Base-by-base conservation (phyloP, 1,139 yeast species). In the Geotrichum histeridarum region DNA sequence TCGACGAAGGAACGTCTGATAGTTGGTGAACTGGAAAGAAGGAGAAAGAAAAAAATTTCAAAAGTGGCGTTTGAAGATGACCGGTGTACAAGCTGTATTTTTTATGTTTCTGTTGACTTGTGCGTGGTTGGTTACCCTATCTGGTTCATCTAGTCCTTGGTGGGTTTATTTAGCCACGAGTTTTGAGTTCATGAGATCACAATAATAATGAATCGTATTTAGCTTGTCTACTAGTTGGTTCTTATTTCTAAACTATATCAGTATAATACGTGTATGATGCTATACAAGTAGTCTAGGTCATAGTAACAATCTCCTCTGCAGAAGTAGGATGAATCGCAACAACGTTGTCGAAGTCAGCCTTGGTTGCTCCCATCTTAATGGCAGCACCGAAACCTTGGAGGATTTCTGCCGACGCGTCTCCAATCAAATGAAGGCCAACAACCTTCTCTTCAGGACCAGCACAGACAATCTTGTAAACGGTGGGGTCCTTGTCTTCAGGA, bases 351-450 rank as follows among this genome's bases (percentile, higher is more conserved):
- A 93, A 91, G 70, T 93, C 97, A 51, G 81, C 81, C 77, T 93
- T 93, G 48, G 99, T 93, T 46, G 99, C 99, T 41, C 99, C 99
- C 76, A 72, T 73, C 75, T 90, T 90, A 62, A 93, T 76, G 55
- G 99, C 99, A 53, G 90, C 99, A 55, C 98, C 99, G 67, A 93
- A 93, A 38, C 99, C 99, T 77, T 93, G 99, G 64, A 93, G 79
- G 59, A 94, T 90, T 72, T 93, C 99, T 41, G 95, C 82, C 59
- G 95, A 83, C 11, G 81, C 73, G 66, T 90, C 97, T 57, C 99
- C 99, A 60, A 91, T 86, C 56, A 93, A 73, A 70, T 93, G 99
- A 63, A 93, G 76, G 42, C 99, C 99, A 59, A 94, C 95, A 53
- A 93, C 96, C 73, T 89, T 91, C 71, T 93, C 99, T 46, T 88